Percentiles rank a stretch among this genome's conserved stretches.
Conservation (phyloP, 75 land plant genomes). For the Pinus albicaulis region DNA sequence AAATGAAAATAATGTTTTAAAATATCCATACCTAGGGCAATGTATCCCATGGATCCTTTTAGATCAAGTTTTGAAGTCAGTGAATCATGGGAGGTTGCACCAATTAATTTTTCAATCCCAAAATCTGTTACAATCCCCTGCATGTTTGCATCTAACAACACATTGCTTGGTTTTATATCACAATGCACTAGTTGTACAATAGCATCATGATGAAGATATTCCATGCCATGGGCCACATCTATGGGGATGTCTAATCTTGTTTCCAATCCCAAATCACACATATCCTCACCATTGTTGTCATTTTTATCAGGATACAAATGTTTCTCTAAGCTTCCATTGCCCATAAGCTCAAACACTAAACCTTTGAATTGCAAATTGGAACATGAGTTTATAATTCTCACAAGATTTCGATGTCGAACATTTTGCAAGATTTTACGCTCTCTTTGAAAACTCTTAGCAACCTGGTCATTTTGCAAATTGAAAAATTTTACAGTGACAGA, state of each 20-base stretch:
- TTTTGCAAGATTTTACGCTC: slow-evolving; percentile 22
- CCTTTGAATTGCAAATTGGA: slow-evolving; percentile 28
- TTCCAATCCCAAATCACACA: slow-evolving; percentile 7
- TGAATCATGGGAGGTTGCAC: slow-evolving; percentile 12
- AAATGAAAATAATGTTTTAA: too few species aligned
- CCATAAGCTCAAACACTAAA: slow-evolving; percentile 35
- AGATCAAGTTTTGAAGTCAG: neutral
- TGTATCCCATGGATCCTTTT: slow-evolving; percentile 35
- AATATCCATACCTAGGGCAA: slow-evolving; percentile 28
- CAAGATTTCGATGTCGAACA: slow-evolving; percentile 24
- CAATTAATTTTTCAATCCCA: slow-evolving; percentile 23
- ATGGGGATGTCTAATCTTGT: slow-evolving; percentile 13
- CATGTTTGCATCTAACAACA: slow-evolving; percentile 36
- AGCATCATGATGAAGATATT: slow-evolving; percentile 34
- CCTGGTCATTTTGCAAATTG: slow-evolving; percentile 5
- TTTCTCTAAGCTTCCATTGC: slow-evolving; percentile 25
- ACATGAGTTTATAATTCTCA: slow-evolving; percentile 27
- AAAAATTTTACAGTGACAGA: slow-evolving; percentile 29
- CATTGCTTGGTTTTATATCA: slow-evolving; percentile 44
- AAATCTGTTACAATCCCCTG: slow-evolving; percentile 27
- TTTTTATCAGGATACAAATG: slow-evolving; percentile 6
- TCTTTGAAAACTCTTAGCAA: slow-evolving; percentile 3
- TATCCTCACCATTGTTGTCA: neutral
- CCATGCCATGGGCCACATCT: slow-evolving; percentile 27
- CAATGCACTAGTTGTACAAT: slow-evolving; percentile 22